These are phyloP conservation scores for Scutellaria baicalensis DNA, from an alignment of 257 asterid species.

Conservation along the genomic window DNA sequence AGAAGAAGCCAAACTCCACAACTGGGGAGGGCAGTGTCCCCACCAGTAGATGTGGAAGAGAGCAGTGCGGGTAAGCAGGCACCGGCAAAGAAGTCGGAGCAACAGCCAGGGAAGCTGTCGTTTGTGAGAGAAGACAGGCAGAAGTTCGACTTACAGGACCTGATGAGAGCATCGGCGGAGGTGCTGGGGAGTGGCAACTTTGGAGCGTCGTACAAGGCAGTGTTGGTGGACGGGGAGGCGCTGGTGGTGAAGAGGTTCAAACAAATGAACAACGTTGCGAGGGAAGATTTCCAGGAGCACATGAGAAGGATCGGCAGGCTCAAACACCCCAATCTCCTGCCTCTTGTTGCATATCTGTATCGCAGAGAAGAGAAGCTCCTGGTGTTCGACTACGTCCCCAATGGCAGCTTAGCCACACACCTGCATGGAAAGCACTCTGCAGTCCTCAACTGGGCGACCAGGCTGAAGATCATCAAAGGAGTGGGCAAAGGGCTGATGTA, in stretches of 20 bases:
- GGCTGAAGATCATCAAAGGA: constrained; percentile 77
- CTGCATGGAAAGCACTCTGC: constrained; percentile 76
- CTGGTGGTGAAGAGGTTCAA: constrained; percentile 89
- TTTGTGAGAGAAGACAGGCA: constrained; percentile 68
- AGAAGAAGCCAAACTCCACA: constrained; percentile 23
- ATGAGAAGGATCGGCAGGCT: constrained; percentile 91
- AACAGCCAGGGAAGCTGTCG: constrained; percentile 47
- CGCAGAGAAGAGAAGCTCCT: constrained; percentile 92
- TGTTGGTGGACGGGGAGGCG: constrained; percentile 69
- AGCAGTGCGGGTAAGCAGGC: too few relatives aligned
- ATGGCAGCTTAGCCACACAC: constrained; percentile 76
- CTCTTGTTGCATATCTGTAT: constrained; percentile 78
- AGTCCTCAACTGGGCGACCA: constrained; percentile 52
- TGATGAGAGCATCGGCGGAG: constrained; percentile 91
- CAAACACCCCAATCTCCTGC: constrained; percentile 63
- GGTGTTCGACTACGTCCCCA: constrained; percentile 57
- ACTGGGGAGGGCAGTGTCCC: constrained; percentile 22
- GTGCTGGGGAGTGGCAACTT: constrained; percentile 93
- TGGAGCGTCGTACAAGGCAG: constrained; percentile 95
- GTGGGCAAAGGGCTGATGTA: constrained; percentile 62
- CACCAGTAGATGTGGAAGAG: background rate
- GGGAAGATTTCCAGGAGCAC: constrained; percentile 89
- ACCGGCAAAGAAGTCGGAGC: background rate
- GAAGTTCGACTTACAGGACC: constrained; percentile 73
- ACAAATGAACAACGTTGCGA: constrained; percentile 62